phyloP scores from a whole-genome alignment of 1,139 yeast genomes.

The Candida sp. region DNA sequence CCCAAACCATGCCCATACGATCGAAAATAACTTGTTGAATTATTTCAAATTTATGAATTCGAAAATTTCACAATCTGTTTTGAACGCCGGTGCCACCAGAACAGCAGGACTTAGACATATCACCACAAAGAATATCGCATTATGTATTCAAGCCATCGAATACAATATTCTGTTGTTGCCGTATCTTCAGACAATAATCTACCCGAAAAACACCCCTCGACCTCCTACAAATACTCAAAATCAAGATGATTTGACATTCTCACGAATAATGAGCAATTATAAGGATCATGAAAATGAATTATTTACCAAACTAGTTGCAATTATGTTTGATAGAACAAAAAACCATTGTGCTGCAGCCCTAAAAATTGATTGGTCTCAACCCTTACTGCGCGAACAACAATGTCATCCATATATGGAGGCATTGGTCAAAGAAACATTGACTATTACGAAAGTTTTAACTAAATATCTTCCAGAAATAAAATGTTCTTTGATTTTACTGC shows the following conservation, averaged over 20 bases:
- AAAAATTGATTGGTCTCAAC: slow-evolving; percentile 49
- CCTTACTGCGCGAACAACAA: slow-evolving; percentile 38
- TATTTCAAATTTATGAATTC: slow-evolving; percentile 52
- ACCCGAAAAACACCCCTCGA: slow-evolving; percentile 6
- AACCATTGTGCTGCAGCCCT: slow-evolving; percentile 46
- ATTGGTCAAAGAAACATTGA: slow-evolving; percentile 62
- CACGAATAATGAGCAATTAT: slow-evolving; percentile 30
- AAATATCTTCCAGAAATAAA: slow-evolving; percentile 56
- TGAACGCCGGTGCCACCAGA: slow-evolving; percentile 76
- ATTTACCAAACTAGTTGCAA: slow-evolving; percentile 61
- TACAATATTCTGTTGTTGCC: slow-evolving; percentile 28
- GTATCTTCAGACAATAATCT: slow-evolving; percentile 15
- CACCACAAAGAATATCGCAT: slow-evolving; percentile 70
- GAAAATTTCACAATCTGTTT: slow-evolving; percentile 57
- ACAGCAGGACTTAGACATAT: slow-evolving; percentile 76
- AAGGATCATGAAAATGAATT: slow-evolving; percentile 65
- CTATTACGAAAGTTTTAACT: slow-evolving; percentile 58
- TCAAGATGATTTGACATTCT: slow-evolving; percentile 36
- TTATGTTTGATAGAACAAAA: slow-evolving; percentile 65
- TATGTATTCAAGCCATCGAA: slow-evolving; percentile 59
- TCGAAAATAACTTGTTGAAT: slow-evolving; percentile 46
- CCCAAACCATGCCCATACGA: slow-evolving; percentile 31
- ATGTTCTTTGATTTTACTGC: slow-evolving; percentile 47
- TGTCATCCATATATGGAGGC: slow-evolving; percentile 64
- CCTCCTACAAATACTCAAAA: slow-evolving; percentile 4